Percentiles rank a stretch among this genome's conserved stretches.
These are phyloP conservation scores for Mucor irregularis DNA, from an alignment of 371 early-diverging fungal genomes.

Conservation along the genomic window DNA sequence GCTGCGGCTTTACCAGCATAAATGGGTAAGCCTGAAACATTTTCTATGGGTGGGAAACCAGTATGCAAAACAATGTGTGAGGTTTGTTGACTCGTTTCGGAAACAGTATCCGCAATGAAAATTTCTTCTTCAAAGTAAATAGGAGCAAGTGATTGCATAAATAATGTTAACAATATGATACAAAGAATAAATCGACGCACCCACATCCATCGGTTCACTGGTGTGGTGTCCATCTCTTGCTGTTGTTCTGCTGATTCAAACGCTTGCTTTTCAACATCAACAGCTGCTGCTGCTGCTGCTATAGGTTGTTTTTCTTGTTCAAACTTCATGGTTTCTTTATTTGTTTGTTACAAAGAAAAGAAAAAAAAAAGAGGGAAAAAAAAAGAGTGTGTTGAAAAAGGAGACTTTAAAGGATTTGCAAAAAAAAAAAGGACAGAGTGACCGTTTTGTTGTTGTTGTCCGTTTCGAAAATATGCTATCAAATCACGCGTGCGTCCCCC, in stretches of 20 bases:
- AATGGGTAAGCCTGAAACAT: slow-evolving; percentile 24
- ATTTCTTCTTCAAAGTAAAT: background rate
- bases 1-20: slow-evolving; percentile 25
- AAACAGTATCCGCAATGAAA: background rate
- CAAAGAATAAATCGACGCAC: slow-evolving; percentile 30
- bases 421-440: too few relatives aligned
- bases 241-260: background rate
- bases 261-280: too few relatives aligned
- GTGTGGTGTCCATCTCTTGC: background rate
- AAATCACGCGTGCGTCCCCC: background rate
- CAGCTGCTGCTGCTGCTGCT: background rate
- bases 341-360: background rate
- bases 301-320: slow-evolving; percentile 11
- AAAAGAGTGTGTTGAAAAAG: background rate
- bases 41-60: slow-evolving; percentile 35
- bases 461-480: too few relatives aligned
- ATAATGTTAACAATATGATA: slow-evolving; percentile 6
- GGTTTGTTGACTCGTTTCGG: background rate
- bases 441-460: too few relatives aligned
- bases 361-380: background rate
- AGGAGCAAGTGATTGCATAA: background rate
- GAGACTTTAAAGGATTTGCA: too few relatives aligned
- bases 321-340: background rate
- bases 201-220: slow-evolving; percentile 26
- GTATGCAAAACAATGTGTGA: slow-evolving; percentile 32